A percentile compares a stretch with the other conserved stretches of the same genome.
phyloP scores from a whole-genome alignment of 2,329 filamentous ascomycete genomes.

The Hypomyces perniciosus region DNA sequence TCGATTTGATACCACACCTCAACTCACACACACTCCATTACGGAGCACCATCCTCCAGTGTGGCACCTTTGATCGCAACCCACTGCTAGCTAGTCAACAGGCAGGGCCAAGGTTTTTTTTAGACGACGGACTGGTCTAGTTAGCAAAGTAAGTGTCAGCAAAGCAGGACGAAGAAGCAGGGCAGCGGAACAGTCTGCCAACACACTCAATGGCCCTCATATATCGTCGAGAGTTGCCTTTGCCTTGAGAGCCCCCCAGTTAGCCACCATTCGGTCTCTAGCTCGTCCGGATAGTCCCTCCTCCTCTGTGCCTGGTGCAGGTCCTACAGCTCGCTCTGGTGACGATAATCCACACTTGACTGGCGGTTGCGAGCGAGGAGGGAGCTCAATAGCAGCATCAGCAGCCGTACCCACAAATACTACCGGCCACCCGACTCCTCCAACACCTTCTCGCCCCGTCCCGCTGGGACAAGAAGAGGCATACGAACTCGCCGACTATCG shows the following conservation, averaged over 20 bases:
- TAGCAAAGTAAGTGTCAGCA: too few relatives aligned
- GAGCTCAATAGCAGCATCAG: conserved; percentile 16
- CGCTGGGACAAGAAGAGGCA: conserved; percentile 14
- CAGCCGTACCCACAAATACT: background rate
- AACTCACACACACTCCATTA: too few relatives aligned
- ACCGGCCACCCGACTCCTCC: conserved; percentile 11
- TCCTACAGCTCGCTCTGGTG: conserved; percentile 15
- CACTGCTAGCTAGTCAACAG: too few relatives aligned
- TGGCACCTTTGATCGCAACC: too few relatives aligned
- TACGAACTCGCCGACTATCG: conserved; percentile 40
- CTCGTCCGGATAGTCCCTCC: conserved; percentile 32
- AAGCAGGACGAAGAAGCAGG: too few relatives aligned
- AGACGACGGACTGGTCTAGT: too few relatives aligned
- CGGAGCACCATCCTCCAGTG: too few relatives aligned
- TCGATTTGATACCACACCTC: background rate
- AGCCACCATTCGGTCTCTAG: conserved; percentile 30
- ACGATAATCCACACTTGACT: conserved; percentile 20
- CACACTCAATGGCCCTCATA: background rate
- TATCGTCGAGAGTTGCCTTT: background rate
- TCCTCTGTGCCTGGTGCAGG: conserved; percentile 32
- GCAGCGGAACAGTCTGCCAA: background rate
- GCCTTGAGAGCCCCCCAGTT: background rate
- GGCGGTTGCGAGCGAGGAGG: conserved; percentile 31
- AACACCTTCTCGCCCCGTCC: conserved; percentile 7
- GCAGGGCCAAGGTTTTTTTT: too few relatives aligned